Percentiles rank a stretch among this genome's conserved stretches.
These are phyloP conservation scores for Kappamyces sp. DNA, from an alignment of 192 early-diverging fungal genomes.

Conservation along the genomic window DNA sequence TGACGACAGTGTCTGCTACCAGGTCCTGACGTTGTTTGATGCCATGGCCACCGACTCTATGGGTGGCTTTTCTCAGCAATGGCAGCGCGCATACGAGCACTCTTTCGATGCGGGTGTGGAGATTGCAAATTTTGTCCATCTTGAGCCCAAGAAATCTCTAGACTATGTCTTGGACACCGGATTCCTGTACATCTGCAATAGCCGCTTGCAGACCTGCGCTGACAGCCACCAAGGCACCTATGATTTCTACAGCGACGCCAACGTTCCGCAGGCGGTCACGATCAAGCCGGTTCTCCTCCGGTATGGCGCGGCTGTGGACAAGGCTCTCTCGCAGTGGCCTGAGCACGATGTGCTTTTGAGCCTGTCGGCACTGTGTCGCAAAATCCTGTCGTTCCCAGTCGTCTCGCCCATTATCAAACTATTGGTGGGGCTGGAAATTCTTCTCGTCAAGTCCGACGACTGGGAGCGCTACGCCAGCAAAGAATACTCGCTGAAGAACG, in stretches of 20 bases:
- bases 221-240: neutral
- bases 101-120: neutral
- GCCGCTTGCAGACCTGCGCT: neutral
- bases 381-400: constrained; percentile 61
- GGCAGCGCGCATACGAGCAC: neutral
- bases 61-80: too few species aligned
- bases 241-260: constrained; percentile 85
- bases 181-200: constrained; percentile 4
- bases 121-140: neutral
- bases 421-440: constrained; percentile 79
- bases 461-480: constrained; percentile 86
- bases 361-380: constrained; percentile 37
- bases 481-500: constrained; percentile 66
- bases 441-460: constrained; percentile 84
- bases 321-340: constrained; percentile 77
- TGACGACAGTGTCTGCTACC: neutral
- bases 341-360: constrained; percentile 84
- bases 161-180: constrained; percentile 1
- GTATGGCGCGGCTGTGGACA: constrained; percentile 51
- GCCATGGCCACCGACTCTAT: too few species aligned
- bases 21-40: neutral
- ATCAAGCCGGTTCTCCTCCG: constrained; percentile 55
- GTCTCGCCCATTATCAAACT: constrained; percentile 83
- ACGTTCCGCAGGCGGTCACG: constrained; percentile 64
- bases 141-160: neutral